Conservation (phyloP, 2,329 filamentous ascomycete species). For the Bipolaris gigantea region DNA sequence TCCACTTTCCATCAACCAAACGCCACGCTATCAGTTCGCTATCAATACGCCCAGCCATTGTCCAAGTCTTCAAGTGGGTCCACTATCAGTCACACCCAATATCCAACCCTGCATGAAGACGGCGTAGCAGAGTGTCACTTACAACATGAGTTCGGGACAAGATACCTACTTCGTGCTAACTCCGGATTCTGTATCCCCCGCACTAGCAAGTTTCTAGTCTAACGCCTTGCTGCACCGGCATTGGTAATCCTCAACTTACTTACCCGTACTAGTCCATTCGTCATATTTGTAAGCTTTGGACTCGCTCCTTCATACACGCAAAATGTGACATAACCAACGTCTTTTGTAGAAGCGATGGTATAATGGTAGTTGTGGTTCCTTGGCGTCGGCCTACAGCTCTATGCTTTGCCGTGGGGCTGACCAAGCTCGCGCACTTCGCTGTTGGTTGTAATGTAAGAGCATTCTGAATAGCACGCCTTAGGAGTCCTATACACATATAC, state of each 20-base stretch:
- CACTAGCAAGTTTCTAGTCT: not conserved
- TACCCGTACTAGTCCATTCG: not conserved
- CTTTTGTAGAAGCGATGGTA: not conserved
- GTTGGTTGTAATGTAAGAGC: not conserved
- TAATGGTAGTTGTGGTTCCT: not conserved
- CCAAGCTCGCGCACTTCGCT: conserved; percentile 9
- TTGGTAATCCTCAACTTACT: not conserved
- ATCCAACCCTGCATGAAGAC: not conserved
- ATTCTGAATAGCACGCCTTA: not conserved
- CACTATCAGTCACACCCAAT: not conserved
- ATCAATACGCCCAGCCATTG: not conserved
- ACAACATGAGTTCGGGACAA: not conserved
- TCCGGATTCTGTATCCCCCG: not conserved
- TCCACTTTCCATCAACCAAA: no score
- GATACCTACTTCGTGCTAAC: not conserved
- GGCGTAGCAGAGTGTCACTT: not conserved
- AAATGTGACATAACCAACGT: not conserved
- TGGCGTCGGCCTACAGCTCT: not conserved
- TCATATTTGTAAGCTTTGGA: not conserved
- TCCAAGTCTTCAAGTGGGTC: not conserved
- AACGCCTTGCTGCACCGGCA: not conserved
- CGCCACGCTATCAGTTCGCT: not conserved
- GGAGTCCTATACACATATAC: not conserved
- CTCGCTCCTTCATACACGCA: not conserved
- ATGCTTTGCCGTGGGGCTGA: not conserved